Evolutionary conservation across 352 stramenopile species (phyloP), one percentile per base, ranked within the genome.

Genomic region (Blastocystis sp.): DNA sequence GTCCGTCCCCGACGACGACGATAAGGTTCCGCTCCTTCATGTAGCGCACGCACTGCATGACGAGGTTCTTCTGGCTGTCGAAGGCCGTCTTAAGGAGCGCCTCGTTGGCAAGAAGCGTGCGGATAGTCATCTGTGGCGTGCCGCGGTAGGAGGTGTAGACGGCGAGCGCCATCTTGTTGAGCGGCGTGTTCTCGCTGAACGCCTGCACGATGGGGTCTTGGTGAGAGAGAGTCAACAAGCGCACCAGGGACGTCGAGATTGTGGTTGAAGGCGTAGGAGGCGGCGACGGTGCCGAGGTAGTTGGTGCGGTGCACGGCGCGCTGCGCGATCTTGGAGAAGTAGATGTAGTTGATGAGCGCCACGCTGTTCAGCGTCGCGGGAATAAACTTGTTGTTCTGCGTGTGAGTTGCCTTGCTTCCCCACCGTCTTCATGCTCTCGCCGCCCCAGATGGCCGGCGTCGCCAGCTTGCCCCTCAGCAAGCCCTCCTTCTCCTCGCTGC

Each of bases 301-400:
- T 81, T 81, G n/a, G 27, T 42, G 18, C 69, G 69, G 14, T 81
- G 46, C 21, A 51, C 56, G 36, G 69, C 69, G 27, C 48, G 27
- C 69, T 81, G 69, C 32, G 69, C 69, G 34, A 81, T 81, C 29
- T 81, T 81, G 24, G 40, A 63, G 51, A 81, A 81, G 46, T 81
- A 81, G 18, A 57, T 81, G 36, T 81, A 81, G 53, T 81, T 61
- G 32, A 81, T 81, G n/a, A 81, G 46, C 36, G 46, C 44, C 4
- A 81, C 38, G 16, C 21, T 38, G 40, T 81, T 81, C 46, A 81
- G 32, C 53, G 69, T 38, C n/a, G 69, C 61, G 21, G 69, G 69
- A 29, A 64, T 29, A 44, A 81, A 81, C 53, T 81, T 81, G 0
- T 63, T 81, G 53, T 65, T 81, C 69, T 81, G 63, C n/a, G 1